Evolutionary conservation across 2,329 filamentous ascomycete genomes (phyloP), one percentile per base, ranked within the genome.

Genomic region (Trichoderma semiorbis): DNA sequence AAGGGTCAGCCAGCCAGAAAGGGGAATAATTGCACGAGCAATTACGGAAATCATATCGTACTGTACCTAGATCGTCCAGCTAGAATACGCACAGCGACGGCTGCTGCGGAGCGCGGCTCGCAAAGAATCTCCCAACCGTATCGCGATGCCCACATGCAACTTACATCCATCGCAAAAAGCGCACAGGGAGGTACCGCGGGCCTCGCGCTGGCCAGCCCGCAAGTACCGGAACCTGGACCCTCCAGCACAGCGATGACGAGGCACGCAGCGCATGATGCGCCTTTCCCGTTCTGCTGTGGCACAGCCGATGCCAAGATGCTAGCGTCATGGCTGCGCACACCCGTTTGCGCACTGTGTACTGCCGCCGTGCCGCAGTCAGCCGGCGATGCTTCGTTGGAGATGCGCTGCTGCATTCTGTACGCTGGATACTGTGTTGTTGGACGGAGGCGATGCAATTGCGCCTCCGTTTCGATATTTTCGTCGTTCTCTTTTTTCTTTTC

Each of bases 181-280:
- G n/a, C 24, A 7, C 16, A 24, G 34, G 34, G 18, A 43, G 64
- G 64, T 73, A 73, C 72, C 73, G 60, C 28, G 55, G 70, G 69
- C 63, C 69, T 39, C 21, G 50, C 58, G 57, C 66, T 63, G 68
- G 71, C 61, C 53, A 28, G 47, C 18, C 58, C 70, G 6, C 66
- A 72, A 63, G 74, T 77, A 77, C 74, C 30, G 67, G 69, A 73
- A 74, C 73, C 69, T 75, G 47, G 26, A 18, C 43, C 43, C 43
- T 55, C 43, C 63, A 73, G 58, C 64, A 68, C 39, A 68, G 62
- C 70, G 81, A 82, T 83, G 81, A 82, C 81, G 81, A 83, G 81
- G 81, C 81, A 81, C 78, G 72, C 68, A 73, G 67, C 71, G 72
- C 67, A 70, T 61, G 43, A 65, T 65, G 67, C 66, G 67, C 66